Evolutionary conservation across 2,329 filamentous ascomycete species (phyloP).

Genomic region (Claviceps maximensis): DNA sequence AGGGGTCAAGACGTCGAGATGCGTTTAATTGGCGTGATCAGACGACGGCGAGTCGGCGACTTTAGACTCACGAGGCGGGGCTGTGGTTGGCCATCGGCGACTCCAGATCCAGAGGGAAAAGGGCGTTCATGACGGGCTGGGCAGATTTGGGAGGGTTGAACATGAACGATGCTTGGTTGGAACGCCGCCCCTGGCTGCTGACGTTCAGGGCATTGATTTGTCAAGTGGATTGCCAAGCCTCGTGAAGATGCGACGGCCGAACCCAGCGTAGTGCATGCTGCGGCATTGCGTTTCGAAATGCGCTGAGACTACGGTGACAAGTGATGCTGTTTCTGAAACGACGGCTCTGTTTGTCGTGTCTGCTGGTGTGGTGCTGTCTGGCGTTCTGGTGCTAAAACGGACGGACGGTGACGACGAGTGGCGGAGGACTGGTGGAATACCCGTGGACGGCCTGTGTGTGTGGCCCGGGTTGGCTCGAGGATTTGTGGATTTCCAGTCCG

Average conservation of each 20-base stretch:
- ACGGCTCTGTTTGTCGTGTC: slow-evolving; percentile 1
- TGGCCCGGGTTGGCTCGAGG: too few relatives aligned
- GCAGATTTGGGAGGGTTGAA: background rate
- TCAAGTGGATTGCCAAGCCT: background rate
- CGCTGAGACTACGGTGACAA: slow-evolving; percentile 14
- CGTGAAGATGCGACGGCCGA: background rate
- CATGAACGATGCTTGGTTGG: background rate
- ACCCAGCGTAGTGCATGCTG: slow-evolving; percentile 4
- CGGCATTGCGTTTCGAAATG: slow-evolving; percentile 15
- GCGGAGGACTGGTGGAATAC: background rate
- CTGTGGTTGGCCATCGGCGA: slow-evolving; percentile 3
- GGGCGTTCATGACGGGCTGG: background rate
- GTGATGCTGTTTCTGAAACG: slow-evolving; percentile 19
- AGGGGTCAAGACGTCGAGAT: background rate
- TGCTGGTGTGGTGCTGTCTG: too few relatives aligned
- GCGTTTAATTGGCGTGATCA: background rate
- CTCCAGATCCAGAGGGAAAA: slow-evolving; percentile 8
- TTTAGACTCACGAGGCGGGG: background rate
- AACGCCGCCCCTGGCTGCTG: slow-evolving; percentile 1
- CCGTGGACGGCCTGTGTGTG: background rate
- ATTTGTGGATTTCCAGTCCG: too few relatives aligned
- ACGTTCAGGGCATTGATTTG: background rate
- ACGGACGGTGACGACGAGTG: background rate
- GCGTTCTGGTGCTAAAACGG: background rate
- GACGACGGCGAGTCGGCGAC: background rate